Evolutionary conservation across 2,329 filamentous ascomycete species (phyloP).

Genomic region (Paramyrothecium roridum): DNA sequence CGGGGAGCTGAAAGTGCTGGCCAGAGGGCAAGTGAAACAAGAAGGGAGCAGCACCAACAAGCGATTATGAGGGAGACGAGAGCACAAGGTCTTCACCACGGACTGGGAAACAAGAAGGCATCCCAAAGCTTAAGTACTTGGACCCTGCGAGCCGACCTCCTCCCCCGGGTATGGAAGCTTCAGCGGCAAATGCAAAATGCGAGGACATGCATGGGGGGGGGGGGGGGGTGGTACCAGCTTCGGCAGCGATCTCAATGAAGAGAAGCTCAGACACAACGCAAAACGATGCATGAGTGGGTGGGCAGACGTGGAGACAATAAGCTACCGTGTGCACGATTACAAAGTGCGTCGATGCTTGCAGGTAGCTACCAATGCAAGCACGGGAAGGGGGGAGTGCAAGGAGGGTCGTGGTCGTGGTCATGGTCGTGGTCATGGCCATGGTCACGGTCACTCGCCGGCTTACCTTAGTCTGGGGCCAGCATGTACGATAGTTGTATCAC

Average conservation of each 20-base stretch:
- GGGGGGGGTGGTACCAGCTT: neutral
- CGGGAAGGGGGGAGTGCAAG: neutral
- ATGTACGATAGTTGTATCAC: neutral
- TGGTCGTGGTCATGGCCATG: no score
- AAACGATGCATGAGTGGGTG: neutral
- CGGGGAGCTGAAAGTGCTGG: neutral
- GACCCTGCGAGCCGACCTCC: no score
- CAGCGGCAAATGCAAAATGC: neutral
- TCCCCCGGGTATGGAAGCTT: no score
- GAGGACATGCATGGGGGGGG: neutral
- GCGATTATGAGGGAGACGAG: neutral
- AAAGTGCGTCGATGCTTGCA: neutral
- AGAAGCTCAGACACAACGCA: neutral
- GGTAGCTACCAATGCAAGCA: neutral
- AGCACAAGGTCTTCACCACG: neutral
- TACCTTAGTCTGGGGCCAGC: neutral
- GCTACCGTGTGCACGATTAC: no score
- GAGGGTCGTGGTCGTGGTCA: no score
- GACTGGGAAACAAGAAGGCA: neutral
- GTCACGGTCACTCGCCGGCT: no score
- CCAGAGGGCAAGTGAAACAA: neutral
- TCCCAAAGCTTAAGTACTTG: neutral
- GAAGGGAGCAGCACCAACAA: neutral
- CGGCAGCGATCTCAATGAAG: neutral
- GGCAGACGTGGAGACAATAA: neutral